Conservation (phyloP, 345 rosid species). For the Eucalyptus sp. region DNA sequence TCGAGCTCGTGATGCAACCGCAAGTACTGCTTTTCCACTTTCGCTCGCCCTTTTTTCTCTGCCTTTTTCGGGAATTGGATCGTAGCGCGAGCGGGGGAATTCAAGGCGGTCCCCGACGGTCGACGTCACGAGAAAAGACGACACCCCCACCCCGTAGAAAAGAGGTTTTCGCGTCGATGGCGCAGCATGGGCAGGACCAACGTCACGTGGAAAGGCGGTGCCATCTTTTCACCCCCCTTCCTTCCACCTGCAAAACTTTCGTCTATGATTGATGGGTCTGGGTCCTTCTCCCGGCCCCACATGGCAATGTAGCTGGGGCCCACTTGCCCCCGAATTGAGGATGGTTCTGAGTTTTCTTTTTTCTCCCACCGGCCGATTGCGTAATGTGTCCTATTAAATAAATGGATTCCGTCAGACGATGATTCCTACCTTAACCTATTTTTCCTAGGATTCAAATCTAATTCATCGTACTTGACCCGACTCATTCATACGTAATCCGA, state of each 20-base stretch:
- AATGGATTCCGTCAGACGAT: rapidly evolving
- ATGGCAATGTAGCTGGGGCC: neutral
- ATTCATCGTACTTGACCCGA: neutral
- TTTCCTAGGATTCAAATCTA: neutral
- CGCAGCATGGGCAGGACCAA: neutral
- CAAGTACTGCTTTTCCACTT: neutral
- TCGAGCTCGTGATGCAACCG: neutral
- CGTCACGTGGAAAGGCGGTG: neutral
- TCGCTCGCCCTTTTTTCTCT: neutral
- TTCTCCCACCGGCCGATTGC: neutral
- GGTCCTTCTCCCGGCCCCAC: neutral
- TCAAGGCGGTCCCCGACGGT: neutral
- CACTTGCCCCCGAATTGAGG: neutral
- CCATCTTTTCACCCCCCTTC: neutral
- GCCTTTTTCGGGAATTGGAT: neutral
- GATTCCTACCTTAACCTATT: neutral
- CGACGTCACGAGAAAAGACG: neutral
- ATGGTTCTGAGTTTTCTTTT: neutral
- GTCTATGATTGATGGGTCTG: neutral
- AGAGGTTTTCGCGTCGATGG: neutral
- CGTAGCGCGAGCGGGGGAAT: neutral
- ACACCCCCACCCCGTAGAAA: neutral
- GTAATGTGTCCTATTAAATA: neutral
- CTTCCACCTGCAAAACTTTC: neutral
- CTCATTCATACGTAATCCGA: neutral